These are phyloP conservation scores for Mycosarcoma maydis DNA, from an alignment of 1,284 basidiomycete genomes.

Conservation along the genomic window DNA sequence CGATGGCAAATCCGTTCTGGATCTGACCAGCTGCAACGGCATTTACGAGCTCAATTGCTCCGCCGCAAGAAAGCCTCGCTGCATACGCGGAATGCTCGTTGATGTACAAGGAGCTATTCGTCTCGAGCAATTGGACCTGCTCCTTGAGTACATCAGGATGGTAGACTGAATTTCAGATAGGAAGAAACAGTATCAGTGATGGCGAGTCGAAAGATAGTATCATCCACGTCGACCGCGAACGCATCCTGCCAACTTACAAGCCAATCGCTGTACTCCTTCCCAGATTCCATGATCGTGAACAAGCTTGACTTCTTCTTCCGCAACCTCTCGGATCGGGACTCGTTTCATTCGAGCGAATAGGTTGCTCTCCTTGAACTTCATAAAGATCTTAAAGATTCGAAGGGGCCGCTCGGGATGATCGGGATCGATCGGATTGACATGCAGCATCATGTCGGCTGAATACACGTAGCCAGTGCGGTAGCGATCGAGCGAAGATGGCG, in stretches of 20 bases:
- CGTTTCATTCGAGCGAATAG: slow-evolving; percentile 79
- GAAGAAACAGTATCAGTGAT: too few species aligned
- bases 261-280: slow-evolving; percentile 84
- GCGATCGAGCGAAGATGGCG: slow-evolving; percentile 2
- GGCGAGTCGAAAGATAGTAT: too few species aligned
- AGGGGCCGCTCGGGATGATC: slow-evolving; percentile 88
- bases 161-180: slow-evolving; percentile 6
- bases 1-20: slow-evolving; percentile 90
- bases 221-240: too few species aligned
- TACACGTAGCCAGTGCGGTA: slow-evolving; percentile 80
- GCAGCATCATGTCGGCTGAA: slow-evolving; percentile 85
- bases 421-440: slow-evolving; percentile 71
- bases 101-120: slow-evolving; percentile 85
- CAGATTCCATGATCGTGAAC: slow-evolving; percentile 91
- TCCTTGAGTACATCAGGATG: slow-evolving; percentile 45
- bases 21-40: slow-evolving; percentile 84
- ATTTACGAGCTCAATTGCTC: slow-evolving; percentile 88
- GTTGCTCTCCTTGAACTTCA: slow-evolving; percentile 47
- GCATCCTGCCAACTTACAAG: slow-evolving; percentile 72
- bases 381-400: slow-evolving; percentile 83
- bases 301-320: slow-evolving; percentile 80
- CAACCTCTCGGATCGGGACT: slow-evolving; percentile 79
- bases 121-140: slow-evolving; percentile 79
- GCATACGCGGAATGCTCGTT: slow-evolving; percentile 84
- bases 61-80: slow-evolving; percentile 89